Evolutionary conservation across 2,329 filamentous ascomycete species (phyloP).

Genomic region (Ophiosphaerella herpotricha): DNA sequence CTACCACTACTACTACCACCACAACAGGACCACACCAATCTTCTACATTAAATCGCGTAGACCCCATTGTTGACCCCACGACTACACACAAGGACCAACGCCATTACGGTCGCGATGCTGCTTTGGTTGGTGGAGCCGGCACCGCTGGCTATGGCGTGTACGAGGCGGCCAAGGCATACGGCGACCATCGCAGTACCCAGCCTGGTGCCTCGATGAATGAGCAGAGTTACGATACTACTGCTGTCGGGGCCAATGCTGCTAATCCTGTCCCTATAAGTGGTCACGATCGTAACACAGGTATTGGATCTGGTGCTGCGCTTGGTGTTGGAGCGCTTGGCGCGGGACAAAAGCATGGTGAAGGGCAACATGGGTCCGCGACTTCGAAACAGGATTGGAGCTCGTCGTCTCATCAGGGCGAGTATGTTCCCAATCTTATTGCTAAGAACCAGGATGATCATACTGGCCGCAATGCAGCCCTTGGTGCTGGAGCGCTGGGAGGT

Average conservation of each 20-base stretch:
- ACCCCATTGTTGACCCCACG: slow-evolving; percentile 31
- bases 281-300: slow-evolving; percentile 10
- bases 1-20: slow-evolving; percentile 37
- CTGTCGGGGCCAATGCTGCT: slow-evolving; percentile 25
- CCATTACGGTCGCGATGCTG: slow-evolving; percentile 32
- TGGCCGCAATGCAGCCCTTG: slow-evolving; percentile 28
- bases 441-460: slow-evolving; percentile 15
- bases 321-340: slow-evolving; percentile 2
- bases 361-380: slow-evolving; percentile 4
- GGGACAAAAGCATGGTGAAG: not conserved
- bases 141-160: slow-evolving; percentile 41
- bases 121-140: slow-evolving; percentile 36
- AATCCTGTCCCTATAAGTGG: slow-evolving; percentile 19
- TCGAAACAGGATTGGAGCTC: not conserved
- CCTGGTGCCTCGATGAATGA: slow-evolving; percentile 35
- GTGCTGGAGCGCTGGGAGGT: slow-evolving; percentile 17
- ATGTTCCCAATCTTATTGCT: too few relatives aligned
- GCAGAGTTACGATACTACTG: slow-evolving; percentile 36
- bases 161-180: slow-evolving; percentile 36
- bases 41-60: slow-evolving; percentile 30
- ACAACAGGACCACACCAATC: slow-evolving; percentile 34
- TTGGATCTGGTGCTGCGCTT: not conserved
- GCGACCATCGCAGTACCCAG: slow-evolving; percentile 36
- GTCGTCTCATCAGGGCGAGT: too few relatives aligned
- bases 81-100: slow-evolving; percentile 17